These are phyloP conservation scores for Psilocybe cyanescens DNA, from an alignment of 768 basidiomycete genomes.

Conservation along the genomic window DNA sequence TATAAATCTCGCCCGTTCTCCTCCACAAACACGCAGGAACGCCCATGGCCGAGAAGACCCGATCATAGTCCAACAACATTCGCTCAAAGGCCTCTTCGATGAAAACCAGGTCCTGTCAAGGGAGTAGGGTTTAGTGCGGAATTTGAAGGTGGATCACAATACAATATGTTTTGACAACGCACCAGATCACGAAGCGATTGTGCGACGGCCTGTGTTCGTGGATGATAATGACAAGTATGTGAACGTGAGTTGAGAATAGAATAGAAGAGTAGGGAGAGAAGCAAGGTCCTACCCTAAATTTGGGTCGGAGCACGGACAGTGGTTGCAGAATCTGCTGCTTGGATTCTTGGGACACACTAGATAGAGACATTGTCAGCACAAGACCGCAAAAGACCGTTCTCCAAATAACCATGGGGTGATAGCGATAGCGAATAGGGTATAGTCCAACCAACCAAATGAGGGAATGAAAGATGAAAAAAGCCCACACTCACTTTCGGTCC, in stretches of 20 bases:
- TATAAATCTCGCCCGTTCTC: slow-evolving; percentile 97
- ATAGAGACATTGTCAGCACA: slow-evolving; percentile 7
- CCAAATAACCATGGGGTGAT: neutral
- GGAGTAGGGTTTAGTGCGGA: slow-evolving; percentile 17
- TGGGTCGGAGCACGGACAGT: slow-evolving; percentile 81
- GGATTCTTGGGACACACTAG: slow-evolving; percentile 86
- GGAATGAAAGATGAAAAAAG: neutral
- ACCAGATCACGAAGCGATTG: slow-evolving; percentile 86
- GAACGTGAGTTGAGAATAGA: neutral
- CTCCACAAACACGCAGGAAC: slow-evolving; percentile 98
- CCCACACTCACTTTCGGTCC: slow-evolving; percentile 75
- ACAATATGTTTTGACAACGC: slow-evolving; percentile 19
- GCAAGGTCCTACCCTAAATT: slow-evolving; percentile 68
- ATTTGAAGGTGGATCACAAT: neutral
- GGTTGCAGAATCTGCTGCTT: slow-evolving; percentile 92
- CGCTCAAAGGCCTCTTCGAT: slow-evolving; percentile 99
- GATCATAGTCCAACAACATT: slow-evolving; percentile 92
- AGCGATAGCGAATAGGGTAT: neutral
- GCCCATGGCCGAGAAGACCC: slow-evolving; percentile 93
- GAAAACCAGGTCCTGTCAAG: slow-evolving; percentile 83
- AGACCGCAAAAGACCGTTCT: neutral
- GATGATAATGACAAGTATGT: slow-evolving; percentile 3
- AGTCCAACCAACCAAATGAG: too few species aligned
- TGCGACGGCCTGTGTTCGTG: slow-evolving; percentile 62
- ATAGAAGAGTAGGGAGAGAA: slow-evolving; percentile 7